Percentiles rank a stretch among this genome's conserved stretches.
These are phyloP conservation scores for Xylaria cubensis DNA, from an alignment of 495 filamentous ascomycete genomes.

Conservation along the genomic window DNA sequence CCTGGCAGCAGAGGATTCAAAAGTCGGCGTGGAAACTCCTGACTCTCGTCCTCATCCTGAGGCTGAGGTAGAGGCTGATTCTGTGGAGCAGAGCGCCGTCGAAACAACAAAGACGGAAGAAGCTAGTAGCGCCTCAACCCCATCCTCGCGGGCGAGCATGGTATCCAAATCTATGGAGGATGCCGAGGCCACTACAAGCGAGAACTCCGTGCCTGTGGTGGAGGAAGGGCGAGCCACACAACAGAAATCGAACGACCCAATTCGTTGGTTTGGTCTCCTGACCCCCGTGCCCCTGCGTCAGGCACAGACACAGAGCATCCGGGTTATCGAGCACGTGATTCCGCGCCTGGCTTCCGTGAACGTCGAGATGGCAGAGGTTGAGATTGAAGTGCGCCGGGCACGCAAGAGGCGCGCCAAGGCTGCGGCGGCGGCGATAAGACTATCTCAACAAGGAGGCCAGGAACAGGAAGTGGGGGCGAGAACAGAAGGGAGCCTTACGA, in stretches of 20 bases:
- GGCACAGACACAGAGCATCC: constrained; percentile 59
- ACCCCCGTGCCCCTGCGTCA: constrained; percentile 64
- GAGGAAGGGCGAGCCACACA: constrained; percentile 15
- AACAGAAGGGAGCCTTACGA: constrained; percentile 8
- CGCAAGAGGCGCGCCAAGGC: constrained; percentile 58
- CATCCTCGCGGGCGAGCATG: background rate
- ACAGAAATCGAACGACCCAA: constrained; percentile 55
- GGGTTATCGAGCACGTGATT: constrained; percentile 52
- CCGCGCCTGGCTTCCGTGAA: constrained; percentile 52
- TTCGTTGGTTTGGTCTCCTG: constrained; percentile 75
- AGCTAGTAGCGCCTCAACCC: background rate
- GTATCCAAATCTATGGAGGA: background rate
- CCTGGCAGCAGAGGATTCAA: constrained; percentile 3
- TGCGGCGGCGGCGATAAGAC: constrained; percentile 34
- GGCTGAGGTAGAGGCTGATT: constrained; percentile 19
- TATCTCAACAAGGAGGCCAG: constrained; percentile 20
- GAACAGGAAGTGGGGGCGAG: constrained; percentile 18
- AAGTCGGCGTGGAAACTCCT: constrained; percentile 1
- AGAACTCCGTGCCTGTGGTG: background rate
- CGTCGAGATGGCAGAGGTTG: constrained; percentile 55
- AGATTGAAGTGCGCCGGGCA: constrained; percentile 57
- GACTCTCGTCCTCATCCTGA: constrained; percentile 1
- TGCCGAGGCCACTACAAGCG: background rate
- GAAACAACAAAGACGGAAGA: constrained; percentile 10
- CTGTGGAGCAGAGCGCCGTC: constrained; percentile 21